These are phyloP conservation scores for Holtermanniella nyarrowii DNA, from an alignment of 768 basidiomycete species.

Conservation along the genomic window DNA sequence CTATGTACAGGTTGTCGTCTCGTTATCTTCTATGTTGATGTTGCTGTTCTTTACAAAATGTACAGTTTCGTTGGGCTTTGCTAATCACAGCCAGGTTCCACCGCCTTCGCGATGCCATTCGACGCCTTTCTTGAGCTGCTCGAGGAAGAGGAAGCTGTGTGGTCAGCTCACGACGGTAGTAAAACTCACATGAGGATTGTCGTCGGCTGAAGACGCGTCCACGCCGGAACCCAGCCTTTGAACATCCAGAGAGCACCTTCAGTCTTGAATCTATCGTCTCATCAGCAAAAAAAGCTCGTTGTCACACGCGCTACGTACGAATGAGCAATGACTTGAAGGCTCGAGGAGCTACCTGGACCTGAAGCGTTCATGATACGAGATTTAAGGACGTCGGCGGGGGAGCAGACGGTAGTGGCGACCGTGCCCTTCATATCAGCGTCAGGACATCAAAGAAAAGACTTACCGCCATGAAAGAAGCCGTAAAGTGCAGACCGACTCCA, in stretches of 20 bases:
- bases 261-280: slow-evolving; percentile 15
- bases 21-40: too few species aligned
- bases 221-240: slow-evolving; percentile 36
- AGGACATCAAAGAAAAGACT: slow-evolving; percentile 28
- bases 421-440: slow-evolving; percentile 13
- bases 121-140: slow-evolving; percentile 33
- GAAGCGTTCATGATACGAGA: slow-evolving; percentile 34
- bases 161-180: slow-evolving; percentile 1
- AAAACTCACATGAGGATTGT: slow-evolving; percentile 27
- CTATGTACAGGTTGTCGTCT: too few species aligned
- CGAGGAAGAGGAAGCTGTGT: slow-evolving; percentile 26
- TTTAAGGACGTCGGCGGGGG: slow-evolving; percentile 36
- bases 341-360: slow-evolving; percentile 22
- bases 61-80: too few species aligned
- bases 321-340: slow-evolving; percentile 18
- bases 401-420: slow-evolving; percentile 33
- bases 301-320: slow-evolving; percentile 12
- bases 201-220: slow-evolving; percentile 34
- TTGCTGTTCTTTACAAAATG: too few species aligned
- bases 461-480: slow-evolving; percentile 77
- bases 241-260: slow-evolving; percentile 35
- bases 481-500: slow-evolving; percentile 72
- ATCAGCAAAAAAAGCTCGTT: background rate
- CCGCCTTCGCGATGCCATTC: slow-evolving; percentile 23
- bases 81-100: slow-evolving; percentile 19